These are phyloP conservation scores for Wallemia ichthyophaga DNA, from an alignment of 1,284 basidiomycete species.

Conservation along the genomic window DNA sequence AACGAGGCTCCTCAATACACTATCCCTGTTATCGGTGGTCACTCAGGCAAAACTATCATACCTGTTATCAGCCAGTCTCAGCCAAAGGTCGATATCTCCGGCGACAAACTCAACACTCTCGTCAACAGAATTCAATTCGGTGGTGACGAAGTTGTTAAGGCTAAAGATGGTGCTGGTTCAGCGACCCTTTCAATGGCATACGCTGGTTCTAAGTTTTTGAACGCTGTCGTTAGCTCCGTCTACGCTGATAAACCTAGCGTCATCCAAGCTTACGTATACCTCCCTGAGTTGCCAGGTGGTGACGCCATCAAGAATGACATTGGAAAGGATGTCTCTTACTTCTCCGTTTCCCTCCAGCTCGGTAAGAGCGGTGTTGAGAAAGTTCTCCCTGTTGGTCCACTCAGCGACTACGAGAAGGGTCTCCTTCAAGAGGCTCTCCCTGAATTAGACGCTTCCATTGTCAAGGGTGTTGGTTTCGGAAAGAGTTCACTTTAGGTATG, in stretches of 20 bases:
- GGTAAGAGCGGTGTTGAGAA: conserved; percentile 76
- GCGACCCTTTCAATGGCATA: conserved; percentile 87
- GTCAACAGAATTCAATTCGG: conserved; percentile 71
- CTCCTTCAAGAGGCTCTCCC: conserved; percentile 63
- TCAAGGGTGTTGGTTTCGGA: conserved; percentile 1
- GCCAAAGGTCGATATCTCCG: conserved; percentile 27
- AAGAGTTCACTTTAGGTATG: not conserved
- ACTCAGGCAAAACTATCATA: conserved; percentile 86
- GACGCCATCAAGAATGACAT: conserved; percentile 18
- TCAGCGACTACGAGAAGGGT: conserved; percentile 53
- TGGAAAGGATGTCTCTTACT: conserved; percentile 34
- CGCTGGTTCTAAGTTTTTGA: conserved; percentile 42
- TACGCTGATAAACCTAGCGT: conserved; percentile 58
- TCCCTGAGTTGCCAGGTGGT: conserved; percentile 20
- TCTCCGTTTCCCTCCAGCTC: conserved; percentile 67
- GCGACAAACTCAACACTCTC: conserved; percentile 34
- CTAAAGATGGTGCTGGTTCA: conserved; percentile 63
- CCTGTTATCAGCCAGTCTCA: conserved; percentile 62
- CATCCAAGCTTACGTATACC: conserved; percentile 64
- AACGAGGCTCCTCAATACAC: conserved; percentile 29
- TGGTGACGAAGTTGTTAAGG: conserved; percentile 70
- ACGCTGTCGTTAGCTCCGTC: conserved; percentile 49
- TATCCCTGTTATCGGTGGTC: conserved; percentile 66
- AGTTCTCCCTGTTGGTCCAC: conserved; percentile 46
- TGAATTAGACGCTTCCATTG: conserved; percentile 19